Conservation (phyloP, 495 filamentous ascomycete species). For the Penicillium riverlandense region DNA sequence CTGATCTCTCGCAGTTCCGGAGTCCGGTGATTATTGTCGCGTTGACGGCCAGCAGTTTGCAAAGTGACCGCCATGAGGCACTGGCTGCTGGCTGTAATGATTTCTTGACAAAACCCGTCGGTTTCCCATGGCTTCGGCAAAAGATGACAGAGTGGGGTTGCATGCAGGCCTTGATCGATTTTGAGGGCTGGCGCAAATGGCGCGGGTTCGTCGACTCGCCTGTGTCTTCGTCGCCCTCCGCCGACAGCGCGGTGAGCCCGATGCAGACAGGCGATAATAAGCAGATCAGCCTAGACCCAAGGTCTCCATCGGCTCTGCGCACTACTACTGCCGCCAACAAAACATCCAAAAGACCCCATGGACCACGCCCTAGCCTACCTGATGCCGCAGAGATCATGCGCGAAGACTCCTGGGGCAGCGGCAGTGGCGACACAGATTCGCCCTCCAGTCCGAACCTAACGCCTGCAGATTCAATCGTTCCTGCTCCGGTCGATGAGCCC, state of each 20-base stretch:
- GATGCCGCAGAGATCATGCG: conserved; percentile 16
- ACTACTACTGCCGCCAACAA: no score
- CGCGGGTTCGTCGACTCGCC: conserved; percentile 61
- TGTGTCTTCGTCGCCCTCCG: conserved; percentile 10
- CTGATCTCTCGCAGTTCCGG: conserved; percentile 70
- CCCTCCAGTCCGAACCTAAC: conserved; percentile 12
- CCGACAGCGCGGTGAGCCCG: conserved; percentile 21
- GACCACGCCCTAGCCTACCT: conserved; percentile 8
- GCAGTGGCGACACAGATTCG: conserved; percentile 27
- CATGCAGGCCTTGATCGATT: conserved; percentile 98
- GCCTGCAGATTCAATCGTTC: conserved; percentile 1
- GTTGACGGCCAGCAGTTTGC: conserved; percentile 84
- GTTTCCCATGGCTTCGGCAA: conserved; percentile 93
- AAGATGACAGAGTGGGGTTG: conserved; percentile 99
- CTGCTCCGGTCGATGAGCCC: not conserved
- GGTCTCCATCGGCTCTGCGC: conserved; percentile 13
- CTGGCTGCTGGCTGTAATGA: conserved; percentile 96
- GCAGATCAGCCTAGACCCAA: conserved; percentile 1
- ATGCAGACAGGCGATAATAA: conserved; percentile 20
- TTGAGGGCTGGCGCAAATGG: conserved; percentile 97
- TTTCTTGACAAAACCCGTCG: conserved; percentile 97
- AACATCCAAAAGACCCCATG: conserved; percentile 4
- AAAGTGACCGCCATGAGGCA: conserved; percentile 91
- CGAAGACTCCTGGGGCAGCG: conserved; percentile 31
- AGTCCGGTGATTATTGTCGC: conserved; percentile 97